Evolutionary conservation across 352 stramenopile species (phyloP).

Genomic region (Globisporangium spiculum): DNA sequence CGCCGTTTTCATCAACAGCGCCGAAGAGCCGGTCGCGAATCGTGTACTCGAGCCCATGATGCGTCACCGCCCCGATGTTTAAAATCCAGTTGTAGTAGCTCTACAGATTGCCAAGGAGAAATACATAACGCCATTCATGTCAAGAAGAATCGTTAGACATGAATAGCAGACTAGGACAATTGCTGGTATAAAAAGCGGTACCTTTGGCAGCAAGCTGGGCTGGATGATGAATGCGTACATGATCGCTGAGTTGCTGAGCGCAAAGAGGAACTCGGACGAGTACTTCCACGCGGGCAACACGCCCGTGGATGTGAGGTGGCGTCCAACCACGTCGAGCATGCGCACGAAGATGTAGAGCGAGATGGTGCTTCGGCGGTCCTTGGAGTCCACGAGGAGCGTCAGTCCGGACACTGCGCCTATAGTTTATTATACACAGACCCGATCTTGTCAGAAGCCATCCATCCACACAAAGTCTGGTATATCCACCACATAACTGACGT

Average conservation of each 20-base stretch:
- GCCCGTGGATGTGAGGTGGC: slow-evolving; percentile 56
- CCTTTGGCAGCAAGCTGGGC: slow-evolving; percentile 67
- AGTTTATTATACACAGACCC: background rate
- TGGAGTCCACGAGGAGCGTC: slow-evolving; percentile 69
- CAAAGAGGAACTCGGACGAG: slow-evolving; percentile 74
- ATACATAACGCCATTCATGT: background rate
- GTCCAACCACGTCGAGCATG: slow-evolving; percentile 80
- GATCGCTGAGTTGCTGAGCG: slow-evolving; percentile 70
- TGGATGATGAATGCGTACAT: slow-evolving; percentile 80
- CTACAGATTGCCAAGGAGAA: slow-evolving; percentile 21
- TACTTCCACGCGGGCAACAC: slow-evolving; percentile 56
- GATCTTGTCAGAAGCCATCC: background rate
- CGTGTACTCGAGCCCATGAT: slow-evolving; percentile 71
- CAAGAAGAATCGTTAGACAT: background rate
- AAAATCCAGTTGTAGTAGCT: slow-evolving; percentile 86
- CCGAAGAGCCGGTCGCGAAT: slow-evolving; percentile 56
- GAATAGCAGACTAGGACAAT: background rate
- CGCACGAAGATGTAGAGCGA: slow-evolving; percentile 86
- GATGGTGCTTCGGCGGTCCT: slow-evolving; percentile 59
- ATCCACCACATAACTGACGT: background rate
- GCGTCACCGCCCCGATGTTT: slow-evolving; percentile 62
- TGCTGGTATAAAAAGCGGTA: slow-evolving; percentile 16
- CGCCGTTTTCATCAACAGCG: slow-evolving; percentile 36
- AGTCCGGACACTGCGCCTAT: slow-evolving; percentile 52
- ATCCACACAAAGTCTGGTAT: too few relatives aligned